Evolutionary conservation across 305 asterid genomes (phyloP).

Genomic region (Coffea humblotiana): DNA sequence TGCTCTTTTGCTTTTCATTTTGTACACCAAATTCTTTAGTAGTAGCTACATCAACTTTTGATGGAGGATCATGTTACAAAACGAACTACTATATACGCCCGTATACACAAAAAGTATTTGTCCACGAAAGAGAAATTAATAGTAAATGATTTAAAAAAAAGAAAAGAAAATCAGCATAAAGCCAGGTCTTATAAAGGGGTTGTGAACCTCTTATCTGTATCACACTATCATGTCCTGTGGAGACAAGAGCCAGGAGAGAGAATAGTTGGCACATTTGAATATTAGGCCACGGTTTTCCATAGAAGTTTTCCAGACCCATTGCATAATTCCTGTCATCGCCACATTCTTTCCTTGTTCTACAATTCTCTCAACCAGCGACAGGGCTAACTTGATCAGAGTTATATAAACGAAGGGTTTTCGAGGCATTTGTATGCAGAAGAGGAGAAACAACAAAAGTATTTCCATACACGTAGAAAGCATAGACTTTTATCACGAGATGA

Average conservation of each 20-base stretch:
- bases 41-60: slow-evolving; percentile 8
- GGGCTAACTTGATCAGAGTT: not conserved
- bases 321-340: not conserved
- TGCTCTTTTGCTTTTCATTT: slow-evolving; percentile 7
- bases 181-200: slow-evolving; percentile 20
- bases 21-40: not conserved
- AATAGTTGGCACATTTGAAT: slow-evolving; percentile 30
- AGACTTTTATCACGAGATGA: slow-evolving; percentile 7
- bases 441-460: not conserved
- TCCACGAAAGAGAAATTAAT: not conserved
- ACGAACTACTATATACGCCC: not conserved
- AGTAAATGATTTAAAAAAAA: not conserved
- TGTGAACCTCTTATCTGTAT: slow-evolving; percentile 2
- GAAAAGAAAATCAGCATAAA: not conserved
- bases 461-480: not conserved
- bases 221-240: too few relatives aligned
- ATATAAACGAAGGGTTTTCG: slow-evolving; percentile 2
- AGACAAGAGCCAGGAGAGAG: slow-evolving; percentile 7
- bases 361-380: not conserved
- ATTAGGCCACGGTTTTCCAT: slow-evolving; percentile 12
- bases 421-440: not conserved
- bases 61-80: not conserved
- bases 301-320: slow-evolving; percentile 17
- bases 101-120: not conserved
- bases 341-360: slow-evolving; percentile 17